A percentile compares a stretch with the other conserved stretches of the same genome.
Evolutionary conservation across 345 rosid genomes (phyloP).

Genomic region (Moringa oleifera): DNA sequence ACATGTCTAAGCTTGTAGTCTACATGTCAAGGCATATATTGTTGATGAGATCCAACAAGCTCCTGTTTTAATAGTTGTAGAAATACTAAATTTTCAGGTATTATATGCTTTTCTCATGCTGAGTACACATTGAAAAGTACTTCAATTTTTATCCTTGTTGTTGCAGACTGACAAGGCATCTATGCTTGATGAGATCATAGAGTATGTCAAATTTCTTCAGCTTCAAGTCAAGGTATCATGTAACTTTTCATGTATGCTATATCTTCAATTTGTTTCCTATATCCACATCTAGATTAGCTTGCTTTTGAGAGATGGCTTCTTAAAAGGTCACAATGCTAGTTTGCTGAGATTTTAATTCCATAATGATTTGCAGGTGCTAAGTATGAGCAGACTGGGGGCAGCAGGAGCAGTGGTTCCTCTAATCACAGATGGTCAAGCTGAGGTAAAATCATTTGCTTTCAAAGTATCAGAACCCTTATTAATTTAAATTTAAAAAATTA

Average conservation of each 20-base stretch:
- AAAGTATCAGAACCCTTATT: background rate
- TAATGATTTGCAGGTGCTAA: conserved; percentile 35
- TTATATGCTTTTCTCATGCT: background rate
- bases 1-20: no score
- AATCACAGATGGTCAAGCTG: conserved; percentile 32
- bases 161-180: conserved; percentile 63
- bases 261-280: conserved; percentile 1
- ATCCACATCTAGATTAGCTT: background rate
- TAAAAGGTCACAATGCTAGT: background rate
- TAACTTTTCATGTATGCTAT: no score
- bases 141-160: conserved; percentile 2
- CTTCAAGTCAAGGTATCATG: conserved; percentile 54
- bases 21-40: no score
- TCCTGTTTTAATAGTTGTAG: background rate
- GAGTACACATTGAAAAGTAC: background rate
- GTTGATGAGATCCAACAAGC: background rate
- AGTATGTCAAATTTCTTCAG: conserved; percentile 60
- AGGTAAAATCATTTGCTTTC: conserved; percentile 19
- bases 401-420: conserved; percentile 48
- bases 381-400: conserved; percentile 54
- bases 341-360: background rate
- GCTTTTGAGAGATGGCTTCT: background rate
- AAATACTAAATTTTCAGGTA: background rate
- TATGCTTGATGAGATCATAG: conserved; percentile 63
- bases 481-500: background rate